Evolutionary conservation across 164 flowering plant species (phyloP).

Genomic region (Umbilicus rupestris): DNA sequence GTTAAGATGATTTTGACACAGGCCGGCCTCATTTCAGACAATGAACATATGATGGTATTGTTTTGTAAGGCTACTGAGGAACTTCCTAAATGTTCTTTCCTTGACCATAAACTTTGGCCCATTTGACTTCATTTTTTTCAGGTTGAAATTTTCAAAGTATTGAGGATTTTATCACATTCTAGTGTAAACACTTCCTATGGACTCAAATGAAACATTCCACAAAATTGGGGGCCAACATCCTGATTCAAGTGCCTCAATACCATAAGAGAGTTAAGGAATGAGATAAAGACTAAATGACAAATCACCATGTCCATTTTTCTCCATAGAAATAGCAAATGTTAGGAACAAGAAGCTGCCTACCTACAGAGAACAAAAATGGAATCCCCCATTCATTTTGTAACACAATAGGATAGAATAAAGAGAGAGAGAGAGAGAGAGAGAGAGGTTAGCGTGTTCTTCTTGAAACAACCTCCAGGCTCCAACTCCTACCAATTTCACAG

Average conservation of each 20-base stretch:
- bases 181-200: not conserved
- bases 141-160: not conserved
- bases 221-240: not conserved
- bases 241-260: not conserved
- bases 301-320: not conserved
- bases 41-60: not conserved
- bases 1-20: not conserved
- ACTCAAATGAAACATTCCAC: conserved; percentile 4
- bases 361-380: not conserved
- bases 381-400: not conserved
- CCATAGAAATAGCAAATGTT: not conserved
- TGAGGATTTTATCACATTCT: not conserved
- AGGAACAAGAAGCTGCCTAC: not conserved
- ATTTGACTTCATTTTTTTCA: not conserved
- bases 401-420: not conserved
- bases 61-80: not conserved
- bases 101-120: not conserved
- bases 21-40: not conserved
- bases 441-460: not conserved
- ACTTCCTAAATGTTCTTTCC: not conserved
- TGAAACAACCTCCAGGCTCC: conserved; percentile 3
- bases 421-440: not conserved
- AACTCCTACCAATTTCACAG: not conserved
- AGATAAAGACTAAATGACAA: not conserved
- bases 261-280: not conserved